Base-by-base conservation (phyloP, 129 eudicot species). In the sunflower (Helianthus annuus) region DNA sequence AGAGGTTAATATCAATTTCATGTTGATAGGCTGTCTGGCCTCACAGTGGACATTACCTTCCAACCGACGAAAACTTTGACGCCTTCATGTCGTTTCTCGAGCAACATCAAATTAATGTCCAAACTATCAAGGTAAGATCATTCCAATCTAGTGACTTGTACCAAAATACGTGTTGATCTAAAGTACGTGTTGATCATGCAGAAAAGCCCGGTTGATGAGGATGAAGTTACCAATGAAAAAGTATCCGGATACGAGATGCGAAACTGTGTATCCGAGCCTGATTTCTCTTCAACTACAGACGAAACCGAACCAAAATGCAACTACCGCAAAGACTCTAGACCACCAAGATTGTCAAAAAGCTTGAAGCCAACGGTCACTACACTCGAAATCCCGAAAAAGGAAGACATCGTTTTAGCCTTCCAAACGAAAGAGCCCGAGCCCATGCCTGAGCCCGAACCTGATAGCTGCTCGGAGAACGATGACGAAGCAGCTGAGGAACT, bases 11-110 rank as follows among this genome's bases (percentile, higher is more conserved):
- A 13, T 22, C 63, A 40, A 69, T 49, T 56, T 73, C 2, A 27
- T 52, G 70, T 66, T 11, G 65, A 66, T 73, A 91, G 97, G 88
- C 96, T 15, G 96, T 88, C 34, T 91, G 97, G 97, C 97, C 97
- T 73, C 93, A 91, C 69, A 91, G 97, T 67, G 97, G 97, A 36
- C 97, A 91, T 72, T 91, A 91, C 71, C 97, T 82, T 70, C 97
- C 97, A 55, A 91, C 97, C 15, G 86, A 77, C 79, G 97, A 91
- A 74, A 91, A 91, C 82, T 88, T 91, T 19, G 80, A 91, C 57
- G 84, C 86, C 40, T 85, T 91, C 73, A 82, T 91, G 91, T 72
- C 81, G 34, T 91, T 86, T 75, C 87, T 91, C 38, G 64, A 58
- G 84, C 84, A 80, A 81, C 80, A 83, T 79, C 39, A 80, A 12